Percentiles rank a stretch among this genome's conserved stretches.
These are phyloP conservation scores for Eimeria brunetti DNA, from an alignment of 169 alveolate genomes.

Conservation along the genomic window DNA sequence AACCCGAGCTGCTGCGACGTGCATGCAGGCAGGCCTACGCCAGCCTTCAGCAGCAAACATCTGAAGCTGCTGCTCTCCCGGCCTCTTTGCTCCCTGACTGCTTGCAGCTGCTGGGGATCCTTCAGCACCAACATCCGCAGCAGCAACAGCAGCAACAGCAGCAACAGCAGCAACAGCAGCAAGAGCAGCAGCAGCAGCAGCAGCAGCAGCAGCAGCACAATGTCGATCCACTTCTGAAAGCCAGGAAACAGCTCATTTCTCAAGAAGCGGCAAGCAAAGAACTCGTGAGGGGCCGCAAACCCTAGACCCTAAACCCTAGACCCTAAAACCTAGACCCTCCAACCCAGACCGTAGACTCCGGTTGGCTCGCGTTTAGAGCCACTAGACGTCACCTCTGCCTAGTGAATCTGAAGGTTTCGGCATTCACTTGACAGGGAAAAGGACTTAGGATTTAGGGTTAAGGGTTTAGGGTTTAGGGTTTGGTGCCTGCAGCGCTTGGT, in stretches of 20 bases:
- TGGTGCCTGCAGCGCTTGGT: slow-evolving; percentile 36
- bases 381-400: background rate
- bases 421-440: background rate
- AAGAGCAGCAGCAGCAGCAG: no score
- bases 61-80: slow-evolving; percentile 29
- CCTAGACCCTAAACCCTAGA: background rate
- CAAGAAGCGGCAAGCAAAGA: slow-evolving; percentile 25
- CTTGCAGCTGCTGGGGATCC: slow-evolving; percentile 51
- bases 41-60: slow-evolving; percentile 50
- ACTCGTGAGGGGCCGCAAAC: slow-evolving; percentile 5
- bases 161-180: no score
- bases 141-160: slow-evolving; percentile 27
- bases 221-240: slow-evolving; percentile 8
- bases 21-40: slow-evolving; percentile 67
- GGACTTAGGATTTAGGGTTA: background rate
- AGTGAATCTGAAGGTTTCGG: background rate
- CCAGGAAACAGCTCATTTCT: slow-evolving; percentile 2
- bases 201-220: slow-evolving; percentile 2
- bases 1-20: slow-evolving; percentile 21
- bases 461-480: slow-evolving; percentile 6
- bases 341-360: background rate
- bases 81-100: slow-evolving; percentile 58
- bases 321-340: background rate
- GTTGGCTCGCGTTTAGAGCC: background rate
- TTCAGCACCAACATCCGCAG: slow-evolving; percentile 24